Evolutionary conservation across 2,329 filamentous ascomycete species (phyloP).

Genomic region (Knufia petricola): DNA sequence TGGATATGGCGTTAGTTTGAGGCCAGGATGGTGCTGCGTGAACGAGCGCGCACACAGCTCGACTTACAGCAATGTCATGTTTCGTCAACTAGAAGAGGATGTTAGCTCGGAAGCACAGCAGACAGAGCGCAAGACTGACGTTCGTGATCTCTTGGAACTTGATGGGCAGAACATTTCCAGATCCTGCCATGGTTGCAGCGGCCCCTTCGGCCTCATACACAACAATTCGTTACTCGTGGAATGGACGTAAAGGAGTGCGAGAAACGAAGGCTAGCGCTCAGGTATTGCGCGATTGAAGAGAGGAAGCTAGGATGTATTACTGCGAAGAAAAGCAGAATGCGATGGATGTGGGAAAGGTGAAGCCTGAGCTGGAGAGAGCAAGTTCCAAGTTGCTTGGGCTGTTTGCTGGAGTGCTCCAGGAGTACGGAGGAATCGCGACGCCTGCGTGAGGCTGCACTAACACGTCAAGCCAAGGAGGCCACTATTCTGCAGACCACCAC

Average conservation of each 20-base stretch:
- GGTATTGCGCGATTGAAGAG: slow-evolving; percentile 7
- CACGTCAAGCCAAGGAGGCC: no score
- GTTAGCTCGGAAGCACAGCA: slow-evolving; percentile 29
- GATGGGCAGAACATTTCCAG: slow-evolving; percentile 61
- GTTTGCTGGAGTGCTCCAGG: no score
- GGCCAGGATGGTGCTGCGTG: slow-evolving; percentile 5
- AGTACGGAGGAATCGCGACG: no score
- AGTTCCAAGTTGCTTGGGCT: not conserved
- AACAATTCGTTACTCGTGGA: slow-evolving; percentile 5
- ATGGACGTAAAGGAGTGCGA: not conserved
- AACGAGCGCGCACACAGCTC: slow-evolving; percentile 19
- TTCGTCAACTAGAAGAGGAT: slow-evolving; percentile 39
- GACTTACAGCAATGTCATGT: slow-evolving; percentile 45
- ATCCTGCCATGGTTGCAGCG: slow-evolving; percentile 43
- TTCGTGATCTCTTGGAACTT: slow-evolving; percentile 88
- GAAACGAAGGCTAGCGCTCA: slow-evolving; percentile 11
- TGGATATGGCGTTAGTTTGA: slow-evolving; percentile 29
- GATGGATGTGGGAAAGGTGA: not conserved
- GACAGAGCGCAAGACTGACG: slow-evolving; percentile 35
- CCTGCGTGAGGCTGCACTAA: not conserved
- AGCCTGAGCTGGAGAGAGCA: no score
- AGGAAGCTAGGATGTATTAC: slow-evolving; percentile 9
- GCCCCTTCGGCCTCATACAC: slow-evolving; percentile 23
- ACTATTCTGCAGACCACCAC: no score
- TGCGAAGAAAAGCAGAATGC: slow-evolving; percentile 10